Base-by-base conservation (phyloP, 2,329 filamentous ascomycete genomes). In the Ascochyta fabae region DNA sequence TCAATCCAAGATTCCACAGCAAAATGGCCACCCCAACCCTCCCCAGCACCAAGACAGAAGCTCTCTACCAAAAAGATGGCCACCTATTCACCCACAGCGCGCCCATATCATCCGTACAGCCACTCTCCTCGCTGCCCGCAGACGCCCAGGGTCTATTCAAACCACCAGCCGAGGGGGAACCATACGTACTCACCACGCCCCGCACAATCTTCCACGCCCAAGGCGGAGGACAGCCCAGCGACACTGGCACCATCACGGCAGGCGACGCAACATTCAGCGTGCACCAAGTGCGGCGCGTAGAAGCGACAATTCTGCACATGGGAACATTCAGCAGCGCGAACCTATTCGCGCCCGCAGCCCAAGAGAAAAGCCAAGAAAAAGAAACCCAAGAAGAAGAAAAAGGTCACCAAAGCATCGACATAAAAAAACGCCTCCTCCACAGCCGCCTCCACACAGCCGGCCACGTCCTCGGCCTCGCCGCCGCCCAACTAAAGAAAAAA, bases 131-230 rank as follows among this genome's bases (percentile, higher is more conserved):
- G 2, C 79, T 89, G 1, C 78, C 84, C 3, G 76, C 82, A 31
- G 72, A 77, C 29, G 83, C 85, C 52, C 80, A 77, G 47, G 68
- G 75, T 6, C 81, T 90, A 9, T 87, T 87, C 78, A 89, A 89
- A 68, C 75, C 82, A 12, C 80, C 77, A 4, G 69, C 69, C 8
- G 78, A 82, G 5, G 33, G 41, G 7, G 13, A 49, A 1, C 80
- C 85, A 61, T 80, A 82, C 65, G 81, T 86, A n/a, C 72, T 90
- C 19, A 79, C 85, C 6, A 88, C 86, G 0, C 78, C 83, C 2
- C 75, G 83, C 42, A 91, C 89, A n/a, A 87, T 91, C 58, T 92
- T 92, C 74, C 87, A 92, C 59, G 85, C 87, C 0, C 89, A 92
- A 72, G 89, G 89, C 19, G 89, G 89, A 56, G 89, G 89, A 7